A percentile compares a stretch with the other conserved stretches of the same genome.
Evolutionary conservation across 2,329 filamentous ascomycete genomes (phyloP).

Genomic region (Tolypocladium sp.): DNA sequence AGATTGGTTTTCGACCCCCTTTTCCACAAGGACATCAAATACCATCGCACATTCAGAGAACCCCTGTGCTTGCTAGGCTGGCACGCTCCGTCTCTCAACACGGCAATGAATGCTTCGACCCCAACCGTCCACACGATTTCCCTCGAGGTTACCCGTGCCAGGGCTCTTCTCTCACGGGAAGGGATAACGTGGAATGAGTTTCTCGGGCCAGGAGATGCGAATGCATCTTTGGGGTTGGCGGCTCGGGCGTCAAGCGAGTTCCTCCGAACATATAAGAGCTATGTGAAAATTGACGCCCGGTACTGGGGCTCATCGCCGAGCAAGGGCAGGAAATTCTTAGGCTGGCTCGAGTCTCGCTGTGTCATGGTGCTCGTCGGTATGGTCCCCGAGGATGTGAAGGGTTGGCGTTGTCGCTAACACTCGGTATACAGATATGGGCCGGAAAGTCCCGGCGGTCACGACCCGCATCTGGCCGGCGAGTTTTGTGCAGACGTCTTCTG

Average conservation of each 20-base stretch:
- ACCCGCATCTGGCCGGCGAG: slow-evolving; percentile 55
- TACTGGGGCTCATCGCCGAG: slow-evolving; percentile 54
- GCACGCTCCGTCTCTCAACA: slow-evolving; percentile 52
- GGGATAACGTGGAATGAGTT: slow-evolving; percentile 34
- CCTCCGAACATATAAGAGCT: slow-evolving; percentile 40
- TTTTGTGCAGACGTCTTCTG: slow-evolving; percentile 32
- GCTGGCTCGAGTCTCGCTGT: slow-evolving; percentile 56
- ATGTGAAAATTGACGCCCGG: slow-evolving; percentile 51
- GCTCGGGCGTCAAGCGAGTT: slow-evolving; percentile 34
- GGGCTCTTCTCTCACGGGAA: slow-evolving; percentile 24
- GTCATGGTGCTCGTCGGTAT: slow-evolving; percentile 48
- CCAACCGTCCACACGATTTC: slow-evolving; percentile 42
- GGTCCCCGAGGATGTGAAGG: not conserved
- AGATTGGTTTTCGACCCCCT: slow-evolving; percentile 50
- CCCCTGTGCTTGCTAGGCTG: slow-evolving; percentile 56
- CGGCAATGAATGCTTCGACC: slow-evolving; percentile 42
- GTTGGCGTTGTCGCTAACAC: slow-evolving; percentile 10
- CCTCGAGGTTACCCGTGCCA: slow-evolving; percentile 40
- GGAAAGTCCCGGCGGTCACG: slow-evolving; percentile 38
- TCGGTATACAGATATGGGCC: slow-evolving; percentile 39
- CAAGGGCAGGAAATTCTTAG: slow-evolving; percentile 46
- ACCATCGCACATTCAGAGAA: slow-evolving; percentile 47
- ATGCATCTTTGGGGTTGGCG: not conserved
- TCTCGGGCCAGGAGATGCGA: slow-evolving; percentile 12
- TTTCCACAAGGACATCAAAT: slow-evolving; percentile 42